Evolutionary conservation across 75 land plant genomes (phyloP).

Genomic region (Pinus albicaulis): DNA sequence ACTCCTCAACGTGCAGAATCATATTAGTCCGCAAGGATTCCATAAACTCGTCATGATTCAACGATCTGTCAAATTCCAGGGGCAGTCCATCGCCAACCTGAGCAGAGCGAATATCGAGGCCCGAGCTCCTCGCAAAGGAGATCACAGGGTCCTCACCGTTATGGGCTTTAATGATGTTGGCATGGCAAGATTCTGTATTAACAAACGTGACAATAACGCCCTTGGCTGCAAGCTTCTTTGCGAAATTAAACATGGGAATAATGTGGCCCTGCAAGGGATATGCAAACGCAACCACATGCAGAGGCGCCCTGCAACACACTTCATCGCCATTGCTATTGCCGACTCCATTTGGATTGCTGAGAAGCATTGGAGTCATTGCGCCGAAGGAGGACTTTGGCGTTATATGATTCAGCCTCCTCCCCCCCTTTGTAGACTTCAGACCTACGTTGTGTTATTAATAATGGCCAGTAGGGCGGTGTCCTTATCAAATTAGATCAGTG

Average conservation of each 20-base stretch:
- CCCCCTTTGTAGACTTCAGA: too few species aligned
- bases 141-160: slow-evolving; percentile 12
- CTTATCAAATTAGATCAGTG: too few species aligned
- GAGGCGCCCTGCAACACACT: too few species aligned
- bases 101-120: slow-evolving; percentile 37
- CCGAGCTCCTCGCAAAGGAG: slow-evolving; percentile 17
- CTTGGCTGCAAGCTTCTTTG: slow-evolving; percentile 33
- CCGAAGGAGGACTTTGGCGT: too few species aligned
- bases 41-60: slow-evolving; percentile 34
- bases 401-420: too few species aligned
- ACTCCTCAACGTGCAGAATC: slow-evolving; percentile 35
- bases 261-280: slow-evolving; percentile 39
- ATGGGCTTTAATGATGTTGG: neutral
- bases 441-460: too few species aligned
- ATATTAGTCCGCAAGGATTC: slow-evolving; percentile 17
- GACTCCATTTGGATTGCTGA: too few species aligned
- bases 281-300: slow-evolving; percentile 21
- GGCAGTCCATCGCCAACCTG: slow-evolving; percentile 43
- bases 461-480: too few species aligned
- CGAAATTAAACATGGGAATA: slow-evolving; percentile 44
- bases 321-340: too few species aligned
- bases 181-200: slow-evolving; percentile 39
- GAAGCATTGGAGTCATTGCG: too few species aligned
- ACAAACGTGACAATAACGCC: slow-evolving; percentile 57
- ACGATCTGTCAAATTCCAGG: slow-evolving; percentile 24